These are phyloP conservation scores for Ampelocalamus luodianensis DNA, from an alignment of 176 grass and related monocot species.

Conservation along the genomic window DNA sequence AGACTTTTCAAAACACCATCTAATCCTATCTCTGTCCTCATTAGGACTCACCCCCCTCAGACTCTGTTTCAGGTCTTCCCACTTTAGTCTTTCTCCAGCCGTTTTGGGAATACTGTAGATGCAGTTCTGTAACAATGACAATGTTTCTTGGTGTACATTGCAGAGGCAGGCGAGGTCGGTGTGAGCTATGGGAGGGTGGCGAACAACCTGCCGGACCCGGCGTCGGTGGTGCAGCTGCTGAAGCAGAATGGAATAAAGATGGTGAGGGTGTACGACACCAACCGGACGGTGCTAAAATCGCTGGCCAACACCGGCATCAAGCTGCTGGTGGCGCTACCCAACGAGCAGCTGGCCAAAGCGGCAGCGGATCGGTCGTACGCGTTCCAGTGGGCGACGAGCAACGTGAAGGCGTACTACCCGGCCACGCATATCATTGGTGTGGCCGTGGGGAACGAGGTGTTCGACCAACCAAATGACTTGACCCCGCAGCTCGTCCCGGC, in stretches of 20 bases:
- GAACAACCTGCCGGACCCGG: slow-evolving; percentile 60
- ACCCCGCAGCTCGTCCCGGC: slow-evolving; percentile 41
- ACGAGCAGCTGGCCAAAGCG: slow-evolving; percentile 54
- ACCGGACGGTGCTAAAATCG: slow-evolving; percentile 47
- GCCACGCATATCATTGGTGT: slow-evolving; percentile 62
- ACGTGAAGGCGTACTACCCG: slow-evolving; percentile 49
- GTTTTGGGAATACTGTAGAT: slow-evolving; percentile 7
- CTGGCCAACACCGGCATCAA: slow-evolving; percentile 59
- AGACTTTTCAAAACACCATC: too few relatives aligned
- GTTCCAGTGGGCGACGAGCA: slow-evolving; percentile 46
- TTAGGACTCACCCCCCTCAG: too few relatives aligned
- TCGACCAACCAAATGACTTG: slow-evolving; percentile 36
- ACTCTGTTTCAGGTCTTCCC: too few relatives aligned
- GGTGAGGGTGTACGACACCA: slow-evolving; percentile 65
- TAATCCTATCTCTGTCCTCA: too few relatives aligned
- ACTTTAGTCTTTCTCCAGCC: too few relatives aligned
- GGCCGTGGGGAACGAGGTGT: slow-evolving; percentile 78
- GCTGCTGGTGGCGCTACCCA: slow-evolving; percentile 59
- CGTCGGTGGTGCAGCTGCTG: slow-evolving; percentile 60
- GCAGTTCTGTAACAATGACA: neutral
- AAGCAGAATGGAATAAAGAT: slow-evolving; percentile 49
- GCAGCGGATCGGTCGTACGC: slow-evolving; percentile 47
- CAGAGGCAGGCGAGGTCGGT: slow-evolving; percentile 58
- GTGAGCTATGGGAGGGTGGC: slow-evolving; percentile 73
- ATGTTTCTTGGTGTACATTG: neutral